Base-by-base conservation (phyloP, 257 asterid genomes). In the Plectranthus barbatus region DNA sequence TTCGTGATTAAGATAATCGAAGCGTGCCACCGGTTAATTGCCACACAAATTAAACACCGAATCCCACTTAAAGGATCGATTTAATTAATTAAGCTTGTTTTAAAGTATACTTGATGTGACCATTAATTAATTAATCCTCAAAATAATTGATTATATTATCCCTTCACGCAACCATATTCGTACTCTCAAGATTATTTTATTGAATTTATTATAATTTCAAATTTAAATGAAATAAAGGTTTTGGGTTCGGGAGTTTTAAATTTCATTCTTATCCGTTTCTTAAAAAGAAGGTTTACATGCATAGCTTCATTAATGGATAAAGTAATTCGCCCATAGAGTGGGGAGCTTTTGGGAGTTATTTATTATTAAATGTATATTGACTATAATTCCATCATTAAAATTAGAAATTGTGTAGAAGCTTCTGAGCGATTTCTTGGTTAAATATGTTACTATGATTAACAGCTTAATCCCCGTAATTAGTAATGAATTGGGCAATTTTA, bases 41-140 rank as follows among this genome's bases (percentile, higher is more conserved):
- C 62, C 72, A 53, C 70, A 58, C 61, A 60, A 67, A 62, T 57
- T 75, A 37, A 72, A 33, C 59, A 80, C 77, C 74, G 57, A 80
- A 77, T 77, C 82, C 82, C 85, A 80, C 85, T 80, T 60, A 46
- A 56, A 33, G 42, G 60, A 31, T 61, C 48, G 3, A 47, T 59
- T 58, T 24, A 66, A 49, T 45, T 62, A 47, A n/a, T n/a, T n/a
- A 36, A 5, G 31, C 19, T 17, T 49, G 6, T 18, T 52, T 68
- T 9, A 36, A 57, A 69, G 61, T 52, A 40, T 7, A 33, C 0
- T n/a, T 45, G 59, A 62, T 48, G 59, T 62, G 59, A 62, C 54
- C 42, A 29, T 29, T 46, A 9, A 4, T 4, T 4, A 41, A 5
- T 42, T 54, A 34, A 19, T 11, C 66, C 6, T 26, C 4, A 31